phyloP scores from a whole-genome alignment of 441 rosid species.

The Mallotus japonicus region DNA sequence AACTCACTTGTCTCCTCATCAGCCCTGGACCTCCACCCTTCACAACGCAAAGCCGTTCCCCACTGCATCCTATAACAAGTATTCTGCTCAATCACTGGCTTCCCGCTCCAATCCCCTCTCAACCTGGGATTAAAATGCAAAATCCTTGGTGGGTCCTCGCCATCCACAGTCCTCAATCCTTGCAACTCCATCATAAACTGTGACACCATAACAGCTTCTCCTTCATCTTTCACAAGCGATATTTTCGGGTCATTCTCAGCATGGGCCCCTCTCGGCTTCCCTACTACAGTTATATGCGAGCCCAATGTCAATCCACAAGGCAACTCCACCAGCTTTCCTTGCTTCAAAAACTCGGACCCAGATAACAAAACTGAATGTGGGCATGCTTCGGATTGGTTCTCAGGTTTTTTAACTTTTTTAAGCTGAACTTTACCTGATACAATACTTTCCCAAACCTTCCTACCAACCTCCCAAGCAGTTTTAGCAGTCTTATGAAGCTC shows the following conservation, averaged over 20 bases:
- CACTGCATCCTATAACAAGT: constrained; percentile 97
- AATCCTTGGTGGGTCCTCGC: constrained; percentile 92
- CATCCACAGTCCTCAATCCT: constrained; percentile 81
- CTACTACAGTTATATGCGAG: constrained; percentile 80
- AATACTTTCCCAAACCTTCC: constrained; percentile 65
- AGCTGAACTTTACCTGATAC: constrained; percentile 42
- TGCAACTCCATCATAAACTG: constrained; percentile 92
- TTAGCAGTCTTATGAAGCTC: constrained; percentile 78
- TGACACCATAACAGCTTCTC: constrained; percentile 54
- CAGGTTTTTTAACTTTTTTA: constrained; percentile 21
- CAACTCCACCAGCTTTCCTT: constrained; percentile 52
- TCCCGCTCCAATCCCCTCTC: constrained; percentile 93
- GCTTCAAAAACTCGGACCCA: constrained; percentile 53
- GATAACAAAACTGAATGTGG: constrained; percentile 59
- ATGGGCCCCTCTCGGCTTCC: constrained; percentile 73
- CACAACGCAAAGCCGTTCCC: constrained; percentile 78
- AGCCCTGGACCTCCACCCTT: constrained; percentile 73
- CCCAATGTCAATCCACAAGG: constrained; percentile 91
- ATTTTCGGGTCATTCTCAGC: constrained; percentile 62
- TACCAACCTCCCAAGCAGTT: constrained; percentile 73
- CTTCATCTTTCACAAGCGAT: constrained; percentile 45
- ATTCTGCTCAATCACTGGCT: constrained; percentile 91
- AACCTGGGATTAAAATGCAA: constrained; percentile 90
- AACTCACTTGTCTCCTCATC: constrained; percentile 79
- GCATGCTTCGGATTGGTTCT: constrained; percentile 48